Base-by-base conservation (phyloP, 2,329 filamentous ascomycete species). In the Dothideomycetes sp. region DNA sequence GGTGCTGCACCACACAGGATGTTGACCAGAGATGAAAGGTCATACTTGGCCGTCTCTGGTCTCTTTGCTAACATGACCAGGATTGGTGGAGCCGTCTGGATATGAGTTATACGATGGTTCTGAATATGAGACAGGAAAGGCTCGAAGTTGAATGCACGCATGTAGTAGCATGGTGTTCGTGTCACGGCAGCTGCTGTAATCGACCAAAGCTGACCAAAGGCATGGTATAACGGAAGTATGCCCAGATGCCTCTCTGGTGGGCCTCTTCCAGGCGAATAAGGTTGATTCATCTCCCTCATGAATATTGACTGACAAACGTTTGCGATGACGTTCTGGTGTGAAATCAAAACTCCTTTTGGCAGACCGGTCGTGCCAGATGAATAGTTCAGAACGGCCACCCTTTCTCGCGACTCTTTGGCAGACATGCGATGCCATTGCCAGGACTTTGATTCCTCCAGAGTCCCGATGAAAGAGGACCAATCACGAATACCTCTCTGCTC, bases 331-430 rank as follows among this genome's bases (percentile, higher is more conserved):
- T 67, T 68, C 27, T 61, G 56, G 43, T 67, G 64, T 5, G 54
- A 63, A 7, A 66, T 60, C 58, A 63, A 64, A 3, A 67, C 64
- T 8, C 64, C 64, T 45, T 68, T 67, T 2, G 64, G 63, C 1
- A 66, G 51, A 2, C 64, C 64, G 0, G 64, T 68, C 2, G 64
- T 67, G 8, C 63, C 53, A 18, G 47, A 51, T 4, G 47, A 51
- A 41, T 53, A 55, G 36, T 55, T 55, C n/a, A 53, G 44, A 5
- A 51, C 52, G 8, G 50, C 50, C 6, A 35, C 44, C 12, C 43
- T 42, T 7, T 40, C 44, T n/a, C 37, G 48, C 17, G 67, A 61
- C 33, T 67, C 59, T 10, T 55, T 32, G 3, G 58, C 48, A 20
- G 45, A 56, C 25, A 71, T 49, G 4, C 51, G 47, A 15, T 61